These are phyloP conservation scores for Podospora tetraspora DNA, from an alignment of 495 filamentous ascomycete species.

Conservation along the genomic window DNA sequence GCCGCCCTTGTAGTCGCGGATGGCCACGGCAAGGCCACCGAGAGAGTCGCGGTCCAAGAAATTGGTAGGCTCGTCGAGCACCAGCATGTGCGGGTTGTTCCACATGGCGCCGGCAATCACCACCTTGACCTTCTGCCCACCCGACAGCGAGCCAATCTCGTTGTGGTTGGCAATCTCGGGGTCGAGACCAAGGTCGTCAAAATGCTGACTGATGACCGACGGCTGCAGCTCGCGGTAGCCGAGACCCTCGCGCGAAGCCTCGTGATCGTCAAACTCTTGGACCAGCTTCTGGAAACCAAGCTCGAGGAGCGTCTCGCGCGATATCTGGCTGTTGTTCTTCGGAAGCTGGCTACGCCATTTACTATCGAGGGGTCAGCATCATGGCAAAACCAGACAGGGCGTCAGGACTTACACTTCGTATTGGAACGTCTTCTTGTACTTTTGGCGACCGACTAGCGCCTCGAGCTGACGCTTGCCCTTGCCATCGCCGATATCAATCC, in stretches of 20 bases:
- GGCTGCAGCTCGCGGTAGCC: slow-evolving; percentile 90
- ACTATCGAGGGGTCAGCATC: slow-evolving; percentile 34
- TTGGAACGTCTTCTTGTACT: slow-evolving; percentile 98
- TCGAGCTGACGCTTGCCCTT: slow-evolving; percentile 74
- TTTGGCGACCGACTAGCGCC: slow-evolving; percentile 88
- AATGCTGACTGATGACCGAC: slow-evolving; percentile 92
- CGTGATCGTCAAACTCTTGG: slow-evolving; percentile 98
- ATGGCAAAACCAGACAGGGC: background rate
- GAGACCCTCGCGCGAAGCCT: slow-evolving; percentile 93
- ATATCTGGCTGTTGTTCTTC: slow-evolving; percentile 88
- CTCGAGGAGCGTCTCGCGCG: slow-evolving; percentile 81
- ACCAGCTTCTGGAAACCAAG: slow-evolving; percentile 87
- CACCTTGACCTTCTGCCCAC: slow-evolving; percentile 99
- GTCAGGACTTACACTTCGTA: slow-evolving; percentile 72
- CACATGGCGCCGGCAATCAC: slow-evolving; percentile 97
- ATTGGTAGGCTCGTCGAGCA: slow-evolving; percentile 98
- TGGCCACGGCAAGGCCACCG: slow-evolving; percentile 90
- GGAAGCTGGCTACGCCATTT: slow-evolving; percentile 87
- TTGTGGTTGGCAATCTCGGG: slow-evolving; percentile 99
- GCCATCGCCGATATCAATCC: slow-evolving; percentile 76
- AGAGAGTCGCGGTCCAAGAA: slow-evolving; percentile 97
- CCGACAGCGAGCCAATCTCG: slow-evolving; percentile 91
- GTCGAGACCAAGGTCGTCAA: slow-evolving; percentile 92
- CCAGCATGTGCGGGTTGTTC: slow-evolving; percentile 97
- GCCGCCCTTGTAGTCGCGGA: slow-evolving; percentile 94